Percentiles rank a stretch among this genome's conserved stretches.
These are phyloP conservation scores for Senecio squalidus DNA, from an alignment of 140 eudicot genomes.

Conservation along the genomic window DNA sequence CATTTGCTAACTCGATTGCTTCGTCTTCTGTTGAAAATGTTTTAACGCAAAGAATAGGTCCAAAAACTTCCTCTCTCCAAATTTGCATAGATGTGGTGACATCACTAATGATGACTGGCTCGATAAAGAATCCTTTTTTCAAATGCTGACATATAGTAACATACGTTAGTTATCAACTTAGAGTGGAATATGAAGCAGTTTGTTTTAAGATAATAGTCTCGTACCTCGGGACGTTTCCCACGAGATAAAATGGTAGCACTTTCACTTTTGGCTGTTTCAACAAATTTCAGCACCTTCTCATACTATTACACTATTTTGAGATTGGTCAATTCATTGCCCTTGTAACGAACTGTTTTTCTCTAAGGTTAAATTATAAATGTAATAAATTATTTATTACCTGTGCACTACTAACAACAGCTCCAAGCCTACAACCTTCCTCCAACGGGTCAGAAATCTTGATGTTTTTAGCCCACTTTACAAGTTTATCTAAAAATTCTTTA, in stretches of 20 bases:
- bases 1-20: slow-evolving; percentile 96
- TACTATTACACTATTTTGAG: slow-evolving; percentile 41
- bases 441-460: slow-evolving; percentile 92
- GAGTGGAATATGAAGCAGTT: too few relatives aligned
- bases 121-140: slow-evolving; percentile 65
- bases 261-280: slow-evolving; percentile 84
- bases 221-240: slow-evolving; percentile 82
- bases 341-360: too few relatives aligned
- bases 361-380: too few relatives aligned
- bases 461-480: slow-evolving; percentile 81
- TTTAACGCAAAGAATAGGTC: slow-evolving; percentile 93
- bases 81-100: slow-evolving; percentile 92
- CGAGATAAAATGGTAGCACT: slow-evolving; percentile 86
- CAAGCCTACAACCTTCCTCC: slow-evolving; percentile 96
- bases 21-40: slow-evolving; percentile 87
- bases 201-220: too few relatives aligned
- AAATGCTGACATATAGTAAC: slow-evolving; percentile 48
- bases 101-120: slow-evolving; percentile 81
- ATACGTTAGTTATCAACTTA: too few relatives aligned
- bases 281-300: slow-evolving; percentile 73
- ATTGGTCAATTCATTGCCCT: too few relatives aligned
- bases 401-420: slow-evolving; percentile 83
- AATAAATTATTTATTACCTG: slow-evolving; percentile 52
- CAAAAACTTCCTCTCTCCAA: slow-evolving; percentile 98
- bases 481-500: slow-evolving; percentile 62